Conservation (phyloP, 1,284 basidiomycete species). For the Cryptococcus sp. region DNA sequence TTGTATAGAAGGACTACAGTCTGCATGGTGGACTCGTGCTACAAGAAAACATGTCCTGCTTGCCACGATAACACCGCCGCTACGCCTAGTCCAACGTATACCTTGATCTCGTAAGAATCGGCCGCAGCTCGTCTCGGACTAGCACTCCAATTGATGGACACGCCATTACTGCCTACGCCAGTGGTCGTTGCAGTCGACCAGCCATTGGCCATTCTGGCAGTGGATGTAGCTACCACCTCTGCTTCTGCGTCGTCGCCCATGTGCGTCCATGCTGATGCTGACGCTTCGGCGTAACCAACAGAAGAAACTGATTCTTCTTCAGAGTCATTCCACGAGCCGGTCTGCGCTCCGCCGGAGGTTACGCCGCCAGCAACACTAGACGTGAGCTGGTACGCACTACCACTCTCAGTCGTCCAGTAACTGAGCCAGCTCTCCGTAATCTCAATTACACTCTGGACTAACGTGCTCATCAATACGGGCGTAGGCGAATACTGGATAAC, state of each 20-base stretch:
- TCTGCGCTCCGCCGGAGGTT: background rate
- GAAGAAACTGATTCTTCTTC: background rate
- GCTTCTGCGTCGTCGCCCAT: conserved; percentile 5
- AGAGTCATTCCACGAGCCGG: background rate
- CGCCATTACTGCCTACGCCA: background rate
- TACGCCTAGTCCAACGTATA: too few species aligned
- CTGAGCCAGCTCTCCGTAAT: conserved; percentile 30
- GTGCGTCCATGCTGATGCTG: conserved; percentile 28
- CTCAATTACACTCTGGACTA: conserved; percentile 22
- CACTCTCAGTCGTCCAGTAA: conserved; percentile 25
- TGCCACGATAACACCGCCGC: too few species aligned
- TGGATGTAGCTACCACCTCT: conserved; percentile 1
- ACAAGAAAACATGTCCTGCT: too few species aligned
- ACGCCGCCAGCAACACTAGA: conserved; percentile 1
- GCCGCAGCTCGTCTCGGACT: background rate
- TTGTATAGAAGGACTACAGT: too few species aligned
- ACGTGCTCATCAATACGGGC: conserved; percentile 26
- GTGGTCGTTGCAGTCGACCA: background rate
- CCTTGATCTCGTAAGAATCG: background rate
- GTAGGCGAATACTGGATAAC: conserved; percentile 34
- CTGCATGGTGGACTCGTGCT: too few species aligned
- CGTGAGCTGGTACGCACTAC: conserved; percentile 17
- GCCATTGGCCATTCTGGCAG: background rate
- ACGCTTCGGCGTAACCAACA: background rate
- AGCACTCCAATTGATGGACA: conserved; percentile 11